These are phyloP conservation scores for Neurospora africana DNA, from an alignment of 495 filamentous ascomycete genomes.

Conservation along the genomic window DNA sequence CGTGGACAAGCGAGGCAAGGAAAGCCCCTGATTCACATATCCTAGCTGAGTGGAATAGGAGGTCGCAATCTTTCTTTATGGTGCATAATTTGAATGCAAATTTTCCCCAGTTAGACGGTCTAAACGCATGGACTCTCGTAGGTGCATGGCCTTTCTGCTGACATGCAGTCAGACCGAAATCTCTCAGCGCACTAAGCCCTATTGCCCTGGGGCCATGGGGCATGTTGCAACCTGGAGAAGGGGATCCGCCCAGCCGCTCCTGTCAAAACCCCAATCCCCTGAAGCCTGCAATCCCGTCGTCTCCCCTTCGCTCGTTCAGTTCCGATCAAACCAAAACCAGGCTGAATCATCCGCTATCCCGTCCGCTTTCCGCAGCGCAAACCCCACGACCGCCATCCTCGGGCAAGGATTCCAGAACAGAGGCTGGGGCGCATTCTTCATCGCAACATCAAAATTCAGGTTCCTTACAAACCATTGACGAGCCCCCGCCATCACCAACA, in stretches of 20 bases:
- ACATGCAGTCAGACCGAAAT: not conserved
- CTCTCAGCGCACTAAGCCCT: not conserved
- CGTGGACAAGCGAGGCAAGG: not conserved
- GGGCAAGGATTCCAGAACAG: conserved; percentile 15
- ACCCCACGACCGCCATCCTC: conserved; percentile 19
- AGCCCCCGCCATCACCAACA: conserved; percentile 11
- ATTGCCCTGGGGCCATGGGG: not conserved
- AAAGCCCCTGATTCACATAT: not conserved
- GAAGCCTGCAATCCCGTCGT: not conserved
- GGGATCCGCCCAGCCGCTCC: not conserved
- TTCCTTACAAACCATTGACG: conserved; percentile 23
- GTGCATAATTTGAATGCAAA: not conserved
- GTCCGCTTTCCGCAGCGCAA: not conserved
- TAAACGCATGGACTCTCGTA: not conserved
- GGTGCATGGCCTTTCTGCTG: not conserved
- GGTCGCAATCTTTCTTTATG: not conserved
- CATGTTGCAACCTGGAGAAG: not conserved
- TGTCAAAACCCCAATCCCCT: not conserved
- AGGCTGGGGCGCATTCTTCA: conserved; percentile 17
- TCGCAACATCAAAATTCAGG: conserved; percentile 13
- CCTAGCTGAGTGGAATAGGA: not conserved
- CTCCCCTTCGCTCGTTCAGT: conserved; percentile 12
- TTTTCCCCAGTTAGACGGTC: not conserved
- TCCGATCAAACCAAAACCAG: conserved; percentile 5
- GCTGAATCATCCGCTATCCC: conserved; percentile 13